Base-by-base conservation (phyloP, 768 basidiomycete genomes). In the Xanthoconium purpureum region DNA sequence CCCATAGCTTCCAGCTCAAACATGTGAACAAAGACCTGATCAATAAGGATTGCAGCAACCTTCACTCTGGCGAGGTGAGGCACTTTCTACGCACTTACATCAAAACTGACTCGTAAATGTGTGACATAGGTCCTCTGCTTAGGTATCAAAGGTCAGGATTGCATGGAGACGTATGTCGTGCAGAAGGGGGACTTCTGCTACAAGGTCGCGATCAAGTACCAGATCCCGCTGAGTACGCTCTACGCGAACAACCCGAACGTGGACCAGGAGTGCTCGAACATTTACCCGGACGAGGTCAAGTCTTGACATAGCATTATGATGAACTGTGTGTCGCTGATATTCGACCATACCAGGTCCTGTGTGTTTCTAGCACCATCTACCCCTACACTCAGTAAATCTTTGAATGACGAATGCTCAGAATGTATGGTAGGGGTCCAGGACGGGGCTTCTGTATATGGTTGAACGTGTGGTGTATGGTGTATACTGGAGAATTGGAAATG, bases 241-340 rank as follows among this genome's bases (percentile, higher is more conserved):
- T 66, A 75, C 57, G 63, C 74, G 32, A 88, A 89, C 75, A 89
- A 89, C 73, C 86, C 83, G 4, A 84, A 88, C 64, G 67, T 89
- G 53, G 71, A 84, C 67, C 53, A 59, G 11, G 61, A 33, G 7
- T 85, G 84, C 71, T 67, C 67, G 36, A 85, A 85, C 72, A 76
- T 88, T 50, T 82, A 82, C 70, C 67, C 78, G 53, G 78, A 74
- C 48, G 84, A 88, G 78, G 87, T 87, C 60, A 63, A 9, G 14
- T n/a, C n/a, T 28, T 29, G 56, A 5, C 47, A 49, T 15, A 12
- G 42, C 1, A n/a, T 14, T n/a, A n/a, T 29, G 43, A 38, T 38
- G 37, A 17, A 11, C 20, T 11, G 2, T 20, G 36, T 12, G 18
- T 47, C n/a, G 33, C 56, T 61, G n/a, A 61, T 30, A 9, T 11